Conservation (phyloP, 768 basidiomycete species). For the Phaffia australis region DNA sequence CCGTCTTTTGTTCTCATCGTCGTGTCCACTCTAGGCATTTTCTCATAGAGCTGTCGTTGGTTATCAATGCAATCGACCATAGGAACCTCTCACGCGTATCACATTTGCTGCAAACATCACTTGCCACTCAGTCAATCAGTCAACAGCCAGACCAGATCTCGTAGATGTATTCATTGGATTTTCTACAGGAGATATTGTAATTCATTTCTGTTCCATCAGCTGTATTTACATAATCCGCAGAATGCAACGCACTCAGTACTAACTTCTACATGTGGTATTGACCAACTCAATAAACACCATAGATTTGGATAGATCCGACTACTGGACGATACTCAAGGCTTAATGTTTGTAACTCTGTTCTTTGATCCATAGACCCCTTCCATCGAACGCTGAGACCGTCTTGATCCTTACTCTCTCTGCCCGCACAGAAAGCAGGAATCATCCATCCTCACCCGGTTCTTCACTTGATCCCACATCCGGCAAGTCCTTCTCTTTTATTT, state of each 20-base stretch:
- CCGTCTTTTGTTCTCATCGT: constrained; percentile 26
- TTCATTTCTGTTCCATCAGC: too few relatives aligned
- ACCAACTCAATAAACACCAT: not conserved
- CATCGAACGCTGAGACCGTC: constrained; percentile 25
- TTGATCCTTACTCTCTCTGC: constrained; percentile 33
- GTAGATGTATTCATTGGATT: constrained; percentile 24
- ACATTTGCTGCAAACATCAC: constrained; percentile 80
- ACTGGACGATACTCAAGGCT: too few relatives aligned
- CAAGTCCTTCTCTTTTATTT: constrained; percentile 27
- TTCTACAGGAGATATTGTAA: constrained; percentile 76
- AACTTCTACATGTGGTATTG: constrained; percentile 52
- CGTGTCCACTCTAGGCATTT: not conserved
- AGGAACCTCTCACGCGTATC: constrained; percentile 80
- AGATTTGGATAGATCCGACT: too few relatives aligned
- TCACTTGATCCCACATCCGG: constrained; percentile 27
- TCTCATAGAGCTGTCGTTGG: not conserved
- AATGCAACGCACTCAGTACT: constrained; percentile 35
- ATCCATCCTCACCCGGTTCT: constrained; percentile 34
- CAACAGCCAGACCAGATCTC: constrained; percentile 61
- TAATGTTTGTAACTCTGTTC: too few relatives aligned
- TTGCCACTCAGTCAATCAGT: constrained; percentile 73
- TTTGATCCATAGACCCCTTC: not conserved
- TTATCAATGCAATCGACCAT: not conserved
- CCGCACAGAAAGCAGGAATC: constrained; percentile 37
- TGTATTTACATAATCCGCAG: too few relatives aligned